Evolutionary conservation across 2,329 filamentous ascomycete genomes (phyloP).

Genomic region (Capronia americana): DNA sequence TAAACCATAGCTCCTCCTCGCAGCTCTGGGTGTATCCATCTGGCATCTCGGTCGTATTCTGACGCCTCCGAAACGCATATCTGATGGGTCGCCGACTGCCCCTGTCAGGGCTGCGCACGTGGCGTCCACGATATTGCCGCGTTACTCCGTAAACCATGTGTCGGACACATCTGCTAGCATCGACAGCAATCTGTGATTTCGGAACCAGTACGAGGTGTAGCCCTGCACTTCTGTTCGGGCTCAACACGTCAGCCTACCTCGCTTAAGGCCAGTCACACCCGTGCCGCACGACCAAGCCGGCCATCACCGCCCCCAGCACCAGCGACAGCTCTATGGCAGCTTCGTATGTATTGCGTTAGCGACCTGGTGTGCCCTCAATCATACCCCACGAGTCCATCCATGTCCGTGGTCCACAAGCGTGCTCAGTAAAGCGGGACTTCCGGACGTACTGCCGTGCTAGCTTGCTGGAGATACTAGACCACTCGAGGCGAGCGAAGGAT

Average conservation of each 20-base stretch:
- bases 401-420: background rate
- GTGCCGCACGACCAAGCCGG: background rate
- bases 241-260: background rate
- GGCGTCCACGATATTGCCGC: background rate
- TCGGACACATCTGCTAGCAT: background rate
- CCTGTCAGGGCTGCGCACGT: background rate
- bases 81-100: background rate
- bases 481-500: no score
- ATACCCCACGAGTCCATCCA: no score
- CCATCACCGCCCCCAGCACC: background rate
- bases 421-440: no score
- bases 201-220: background rate
- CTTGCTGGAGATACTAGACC: no score
- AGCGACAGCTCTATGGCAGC: background rate
- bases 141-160: background rate
- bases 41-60: background rate
- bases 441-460: no score
- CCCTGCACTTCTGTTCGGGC: background rate
- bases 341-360: background rate
- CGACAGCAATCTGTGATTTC: background rate
- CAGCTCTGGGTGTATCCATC: background rate
- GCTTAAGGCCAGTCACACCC: background rate
- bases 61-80: background rate
- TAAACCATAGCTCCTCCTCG: background rate
- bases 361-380: no score